Conservation (phyloP, 164 flowering plant genomes). For the Dillenia suffruticosa region DNA sequence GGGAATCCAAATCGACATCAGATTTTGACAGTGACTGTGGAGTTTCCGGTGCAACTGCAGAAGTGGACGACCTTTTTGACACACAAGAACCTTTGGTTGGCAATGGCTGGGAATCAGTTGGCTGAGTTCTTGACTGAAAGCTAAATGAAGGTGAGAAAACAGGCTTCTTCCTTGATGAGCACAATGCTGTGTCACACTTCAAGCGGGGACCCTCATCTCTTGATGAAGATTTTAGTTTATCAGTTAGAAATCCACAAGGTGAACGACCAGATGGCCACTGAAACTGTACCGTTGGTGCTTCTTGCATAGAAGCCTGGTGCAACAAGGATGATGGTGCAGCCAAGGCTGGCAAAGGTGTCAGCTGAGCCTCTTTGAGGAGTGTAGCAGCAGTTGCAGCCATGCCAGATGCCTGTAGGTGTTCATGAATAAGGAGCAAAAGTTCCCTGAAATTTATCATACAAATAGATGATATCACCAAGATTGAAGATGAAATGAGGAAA, state of each 20-base stretch:
- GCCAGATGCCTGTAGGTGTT: constrained; percentile 91
- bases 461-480: not conserved
- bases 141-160: constrained; percentile 47
- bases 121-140: constrained; percentile 42
- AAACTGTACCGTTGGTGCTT: constrained; percentile 39
- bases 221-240: constrained; percentile 24
- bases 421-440: constrained; percentile 87
- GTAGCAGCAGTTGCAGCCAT: constrained; percentile 57
- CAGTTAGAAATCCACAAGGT: constrained; percentile 55
- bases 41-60: constrained; percentile 31
- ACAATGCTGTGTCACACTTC: constrained; percentile 32
- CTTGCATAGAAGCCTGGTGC: constrained; percentile 60
- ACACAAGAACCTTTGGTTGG: constrained; percentile 22
- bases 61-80: constrained; percentile 28
- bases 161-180: constrained; percentile 53
- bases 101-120: constrained; percentile 20
- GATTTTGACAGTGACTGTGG: constrained; percentile 25
- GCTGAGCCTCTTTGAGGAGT: constrained; percentile 81
- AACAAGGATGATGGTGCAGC: constrained; percentile 55
- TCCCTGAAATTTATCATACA: constrained; percentile 52
- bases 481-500: not conserved
- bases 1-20: constrained; percentile 38
- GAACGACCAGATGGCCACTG: constrained; percentile 88
- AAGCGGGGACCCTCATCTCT: constrained; percentile 25
- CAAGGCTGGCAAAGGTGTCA: constrained; percentile 75